These are phyloP conservation scores for Fusarium xyrophilum DNA, from an alignment of 2,329 filamentous ascomycete genomes.

Conservation along the genomic window DNA sequence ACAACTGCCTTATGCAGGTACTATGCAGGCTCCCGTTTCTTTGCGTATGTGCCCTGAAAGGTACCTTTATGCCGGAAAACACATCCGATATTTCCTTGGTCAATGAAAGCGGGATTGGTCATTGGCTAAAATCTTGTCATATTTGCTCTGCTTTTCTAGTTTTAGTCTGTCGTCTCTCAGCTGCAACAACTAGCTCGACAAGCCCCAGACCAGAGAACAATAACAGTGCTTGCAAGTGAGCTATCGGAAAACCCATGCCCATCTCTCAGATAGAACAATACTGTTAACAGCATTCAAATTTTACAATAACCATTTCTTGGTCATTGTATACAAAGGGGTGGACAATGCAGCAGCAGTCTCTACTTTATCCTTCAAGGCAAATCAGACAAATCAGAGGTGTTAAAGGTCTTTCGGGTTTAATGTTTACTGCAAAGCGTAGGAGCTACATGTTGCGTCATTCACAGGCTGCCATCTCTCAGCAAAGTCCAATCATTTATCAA, in stretches of 20 bases:
- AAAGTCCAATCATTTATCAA: background rate
- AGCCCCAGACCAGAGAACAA: too few relatives aligned
- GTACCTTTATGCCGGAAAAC: background rate
- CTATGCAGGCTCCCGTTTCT: background rate
- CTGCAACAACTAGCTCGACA: background rate
- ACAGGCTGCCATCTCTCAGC: background rate
- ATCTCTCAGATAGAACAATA: too few relatives aligned
- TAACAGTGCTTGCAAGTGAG: background rate
- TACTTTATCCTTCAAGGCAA: too few relatives aligned
- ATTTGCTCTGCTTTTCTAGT: background rate
- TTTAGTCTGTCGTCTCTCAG: background rate
- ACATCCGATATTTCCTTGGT: background rate
- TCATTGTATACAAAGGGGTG: too few relatives aligned
- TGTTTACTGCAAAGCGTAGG: too few relatives aligned
- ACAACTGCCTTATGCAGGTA: background rate
- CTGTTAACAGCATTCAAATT: too few relatives aligned
- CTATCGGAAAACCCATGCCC: fast-evolving
- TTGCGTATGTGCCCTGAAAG: background rate
- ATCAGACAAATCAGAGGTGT: too few relatives aligned
- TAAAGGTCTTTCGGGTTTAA: too few relatives aligned
- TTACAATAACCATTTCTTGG: too few relatives aligned
- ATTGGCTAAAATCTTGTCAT: background rate
- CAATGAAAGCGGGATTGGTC: fast-evolving
- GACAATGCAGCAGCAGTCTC: fast-evolving
- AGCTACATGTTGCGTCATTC: too few relatives aligned